Evolutionary conservation across 148 eudicot species (phyloP), one percentile per base, ranked within the genome.

Genomic region (Rhododendron vialii): DNA sequence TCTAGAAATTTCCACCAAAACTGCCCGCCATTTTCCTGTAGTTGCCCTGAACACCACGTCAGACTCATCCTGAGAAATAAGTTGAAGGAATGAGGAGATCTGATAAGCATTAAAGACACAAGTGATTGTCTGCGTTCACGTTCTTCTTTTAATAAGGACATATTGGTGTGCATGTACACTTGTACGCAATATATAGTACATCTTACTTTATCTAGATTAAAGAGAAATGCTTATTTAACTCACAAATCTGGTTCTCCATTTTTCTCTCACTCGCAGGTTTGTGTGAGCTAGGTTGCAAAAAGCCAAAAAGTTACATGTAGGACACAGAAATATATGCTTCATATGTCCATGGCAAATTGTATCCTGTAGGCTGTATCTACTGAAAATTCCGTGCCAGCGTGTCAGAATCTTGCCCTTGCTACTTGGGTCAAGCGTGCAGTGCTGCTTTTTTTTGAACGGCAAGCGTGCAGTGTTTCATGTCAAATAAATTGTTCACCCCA

Each of bases 1-100:
- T 90, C 98, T 92, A 84, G 99, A 95, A 88, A 98, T 98, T 91
- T 98, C 99, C 47, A 93, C 98, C 83, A 98, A 96, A 87, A 92
- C 98, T 48, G 99, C 98, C 87, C 90, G 91, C 99, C 99, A 98
- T 91, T 98, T 98, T 78, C 99, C 98, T 4, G 92, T 87, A 81
- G 95, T 90, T 77, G 98, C 93, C 88, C 94, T 93, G 89, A 98
- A 97, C 77, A 98, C 99, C 55, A 98, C 99, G 84, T 98, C 99
- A 50, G 99, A 98, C 59, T 98, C 99, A 90, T 98, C 99, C 99
- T 98, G 90, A 85, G 61, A 85, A 85, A 89, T 71, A 57, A 78
- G 73, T 63, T 53, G 24, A 63, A 74, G 83, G 63, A 75, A 24
- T 85, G 22, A 78, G 75, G 17, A 50, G 69, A 43, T 78, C n/a